These are phyloP conservation scores for Elaeis oleifera DNA, from an alignment of 202 grass and related monocot genomes.

Conservation along the genomic window DNA sequence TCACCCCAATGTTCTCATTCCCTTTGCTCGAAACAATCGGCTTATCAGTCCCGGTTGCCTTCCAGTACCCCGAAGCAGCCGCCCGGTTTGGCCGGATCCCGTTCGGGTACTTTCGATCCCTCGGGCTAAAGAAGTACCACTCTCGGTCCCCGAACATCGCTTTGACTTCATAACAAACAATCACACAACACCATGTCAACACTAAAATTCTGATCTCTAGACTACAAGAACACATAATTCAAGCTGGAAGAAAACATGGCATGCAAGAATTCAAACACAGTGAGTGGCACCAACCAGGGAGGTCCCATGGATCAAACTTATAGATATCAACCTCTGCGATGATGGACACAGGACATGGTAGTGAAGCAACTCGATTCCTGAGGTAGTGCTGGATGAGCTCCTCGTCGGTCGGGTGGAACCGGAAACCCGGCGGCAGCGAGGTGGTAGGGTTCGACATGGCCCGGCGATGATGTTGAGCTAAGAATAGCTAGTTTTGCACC, in stretches of 20 bases:
- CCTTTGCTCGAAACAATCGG: not conserved
- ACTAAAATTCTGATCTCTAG: too few species aligned
- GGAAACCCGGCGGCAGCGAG: not conserved
- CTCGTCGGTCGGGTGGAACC: conserved; percentile 11
- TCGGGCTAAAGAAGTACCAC: conserved; percentile 10
- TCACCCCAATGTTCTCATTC: not conserved
- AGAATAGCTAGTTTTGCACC: too few species aligned
- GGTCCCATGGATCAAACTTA: conserved; percentile 7
- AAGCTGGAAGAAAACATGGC: too few species aligned
- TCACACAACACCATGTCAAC: too few species aligned
- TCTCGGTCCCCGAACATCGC: not conserved
- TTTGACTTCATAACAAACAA: too few species aligned
- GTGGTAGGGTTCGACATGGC: not conserved
- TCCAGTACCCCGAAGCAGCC: conserved; percentile 10
- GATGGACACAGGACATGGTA: not conserved
- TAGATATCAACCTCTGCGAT: conserved; percentile 14
- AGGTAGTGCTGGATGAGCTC: conserved; percentile 13
- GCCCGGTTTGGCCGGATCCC: conserved; percentile 9
- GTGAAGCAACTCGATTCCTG: not conserved
- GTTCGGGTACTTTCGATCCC: conserved; percentile 10
- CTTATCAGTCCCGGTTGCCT: conserved; percentile 6
- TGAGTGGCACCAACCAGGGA: not conserved
- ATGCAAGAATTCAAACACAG: too few species aligned
- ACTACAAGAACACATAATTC: too few species aligned
- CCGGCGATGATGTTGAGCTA: too few species aligned